Evolutionary conservation across 345 rosid species (phyloP).

Genomic region (Turritis glabra): DNA sequence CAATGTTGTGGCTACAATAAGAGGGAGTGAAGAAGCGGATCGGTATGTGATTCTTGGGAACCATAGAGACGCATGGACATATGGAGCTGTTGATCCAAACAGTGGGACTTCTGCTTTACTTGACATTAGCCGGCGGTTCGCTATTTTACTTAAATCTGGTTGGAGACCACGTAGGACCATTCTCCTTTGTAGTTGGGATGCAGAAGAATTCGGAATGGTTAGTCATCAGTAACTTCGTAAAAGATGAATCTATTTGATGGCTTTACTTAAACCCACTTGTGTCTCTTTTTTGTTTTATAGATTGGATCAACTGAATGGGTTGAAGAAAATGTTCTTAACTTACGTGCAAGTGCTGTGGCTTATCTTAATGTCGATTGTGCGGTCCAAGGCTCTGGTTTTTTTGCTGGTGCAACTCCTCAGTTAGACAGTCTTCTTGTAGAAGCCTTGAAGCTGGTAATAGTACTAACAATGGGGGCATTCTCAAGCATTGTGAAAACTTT

Average conservation of each 20-base stretch:
- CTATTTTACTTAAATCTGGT: constrained; percentile 63
- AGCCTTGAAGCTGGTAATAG: constrained; percentile 66
- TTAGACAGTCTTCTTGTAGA: constrained; percentile 74
- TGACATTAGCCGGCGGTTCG: constrained; percentile 76
- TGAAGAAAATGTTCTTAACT: constrained; percentile 79
- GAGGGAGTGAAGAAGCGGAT: constrained; percentile 77
- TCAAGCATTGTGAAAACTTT: neutral
- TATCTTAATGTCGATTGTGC: constrained; percentile 99
- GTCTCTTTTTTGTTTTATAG: constrained; percentile 34
- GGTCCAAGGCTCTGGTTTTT: constrained; percentile 94
- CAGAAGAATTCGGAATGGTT: constrained; percentile 99
- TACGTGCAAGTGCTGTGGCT: constrained; percentile 83
- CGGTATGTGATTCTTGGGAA: constrained; percentile 87
- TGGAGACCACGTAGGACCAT: constrained; percentile 94
- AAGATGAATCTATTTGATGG: neutral
- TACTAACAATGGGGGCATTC: neutral
- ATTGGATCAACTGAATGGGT: constrained; percentile 98
- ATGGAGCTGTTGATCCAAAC: constrained; percentile 98
- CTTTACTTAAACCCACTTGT: neutral
- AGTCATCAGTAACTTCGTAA: constrained; percentile 38
- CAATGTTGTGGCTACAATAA: constrained; percentile 69
- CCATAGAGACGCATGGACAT: constrained; percentile 98
- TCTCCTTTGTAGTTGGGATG: constrained; percentile 94
- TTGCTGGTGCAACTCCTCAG: constrained; percentile 85
- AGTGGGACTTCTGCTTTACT: constrained; percentile 97